Evolutionary conservation across 805 yeast genomes (phyloP).

Genomic region (Blastobotrys parvus): DNA sequence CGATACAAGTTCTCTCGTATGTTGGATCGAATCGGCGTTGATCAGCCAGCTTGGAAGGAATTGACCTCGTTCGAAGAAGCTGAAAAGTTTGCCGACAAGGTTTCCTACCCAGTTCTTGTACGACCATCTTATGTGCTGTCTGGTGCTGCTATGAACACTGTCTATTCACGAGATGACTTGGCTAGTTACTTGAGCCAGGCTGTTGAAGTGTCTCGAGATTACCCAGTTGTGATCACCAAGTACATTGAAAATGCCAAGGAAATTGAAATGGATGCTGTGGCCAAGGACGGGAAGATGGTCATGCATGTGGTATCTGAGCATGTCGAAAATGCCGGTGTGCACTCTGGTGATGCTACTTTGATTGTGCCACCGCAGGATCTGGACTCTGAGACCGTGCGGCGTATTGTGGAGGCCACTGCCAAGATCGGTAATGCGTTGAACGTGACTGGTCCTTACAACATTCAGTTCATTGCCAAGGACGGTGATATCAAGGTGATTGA

Average conservation of each 20-base stretch:
- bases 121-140: conserved; percentile 96
- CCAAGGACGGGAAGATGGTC: conserved; percentile 84
- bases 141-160: conserved; percentile 99
- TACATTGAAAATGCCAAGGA: conserved; percentile 96
- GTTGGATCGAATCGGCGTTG: conserved; percentile 93
- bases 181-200: conserved; percentile 87
- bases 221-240: conserved; percentile 95
- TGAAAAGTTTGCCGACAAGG: conserved; percentile 82
- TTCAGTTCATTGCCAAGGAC: conserved; percentile 93
- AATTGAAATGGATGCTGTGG: conserved; percentile 98
- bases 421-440: conserved; percentile 92
- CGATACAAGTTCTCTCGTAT: conserved; percentile 96
- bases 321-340: conserved; percentile 98
- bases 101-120: conserved; percentile 88
- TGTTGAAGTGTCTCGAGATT: conserved; percentile 94
- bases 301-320: conserved; percentile 98
- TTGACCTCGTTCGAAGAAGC: conserved; percentile 90
- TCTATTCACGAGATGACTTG: conserved; percentile 80
- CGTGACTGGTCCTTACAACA: conserved; percentile 95
- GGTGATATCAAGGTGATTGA: conserved; percentile 95
- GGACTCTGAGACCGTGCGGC: conserved; percentile 79
- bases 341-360: conserved; percentile 97
- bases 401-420: conserved; percentile 93
- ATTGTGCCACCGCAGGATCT: conserved; percentile 96
- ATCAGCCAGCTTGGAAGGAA: conserved; percentile 99